Evolutionary conservation across 2,329 filamentous ascomycete genomes (phyloP).

Genomic region (Pseudomassariella vexata): DNA sequence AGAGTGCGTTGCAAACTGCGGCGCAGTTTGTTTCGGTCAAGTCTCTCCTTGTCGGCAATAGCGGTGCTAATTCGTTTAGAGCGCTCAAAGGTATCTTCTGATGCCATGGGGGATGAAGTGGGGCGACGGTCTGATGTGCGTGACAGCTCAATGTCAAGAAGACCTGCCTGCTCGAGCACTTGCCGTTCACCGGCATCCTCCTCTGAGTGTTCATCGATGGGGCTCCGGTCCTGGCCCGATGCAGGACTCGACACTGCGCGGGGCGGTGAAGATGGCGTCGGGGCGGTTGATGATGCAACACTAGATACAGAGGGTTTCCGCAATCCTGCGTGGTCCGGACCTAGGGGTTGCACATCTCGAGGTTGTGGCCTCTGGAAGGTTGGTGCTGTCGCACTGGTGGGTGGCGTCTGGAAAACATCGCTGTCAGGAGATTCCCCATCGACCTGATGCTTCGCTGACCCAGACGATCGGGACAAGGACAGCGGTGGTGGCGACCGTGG

Average conservation of each 20-base stretch:
- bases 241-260: constrained; percentile 23
- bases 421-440: constrained; percentile 32
- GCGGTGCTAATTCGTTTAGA: constrained; percentile 27
- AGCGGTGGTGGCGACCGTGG: constrained; percentile 27
- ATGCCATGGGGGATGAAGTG: constrained; percentile 31
- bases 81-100: constrained; percentile 34
- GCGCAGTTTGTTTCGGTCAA: constrained; percentile 64
- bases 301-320: constrained; percentile 40
- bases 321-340: constrained; percentile 25
- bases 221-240: constrained; percentile 21
- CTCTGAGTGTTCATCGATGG: constrained; percentile 34
- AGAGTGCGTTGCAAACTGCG: constrained; percentile 86
- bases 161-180: constrained; percentile 60
- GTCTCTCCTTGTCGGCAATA: constrained; percentile 35
- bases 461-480: constrained; percentile 25
- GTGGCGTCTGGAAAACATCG: constrained; percentile 44
- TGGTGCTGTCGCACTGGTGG: constrained; percentile 31
- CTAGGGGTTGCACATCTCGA: constrained; percentile 33
- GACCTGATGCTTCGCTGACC: constrained; percentile 19
- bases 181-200: constrained; percentile 64
- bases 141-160: constrained; percentile 44
- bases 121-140: constrained; percentile 36
- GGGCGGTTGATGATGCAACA: constrained; percentile 28
- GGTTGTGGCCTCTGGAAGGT: constrained; percentile 34
- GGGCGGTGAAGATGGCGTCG: constrained; percentile 25